Percentiles rank a stretch among this genome's conserved stretches.
Evolutionary conservation across 2,329 filamentous ascomycete genomes (phyloP).

Genomic region (Arachnomyces sp.): DNA sequence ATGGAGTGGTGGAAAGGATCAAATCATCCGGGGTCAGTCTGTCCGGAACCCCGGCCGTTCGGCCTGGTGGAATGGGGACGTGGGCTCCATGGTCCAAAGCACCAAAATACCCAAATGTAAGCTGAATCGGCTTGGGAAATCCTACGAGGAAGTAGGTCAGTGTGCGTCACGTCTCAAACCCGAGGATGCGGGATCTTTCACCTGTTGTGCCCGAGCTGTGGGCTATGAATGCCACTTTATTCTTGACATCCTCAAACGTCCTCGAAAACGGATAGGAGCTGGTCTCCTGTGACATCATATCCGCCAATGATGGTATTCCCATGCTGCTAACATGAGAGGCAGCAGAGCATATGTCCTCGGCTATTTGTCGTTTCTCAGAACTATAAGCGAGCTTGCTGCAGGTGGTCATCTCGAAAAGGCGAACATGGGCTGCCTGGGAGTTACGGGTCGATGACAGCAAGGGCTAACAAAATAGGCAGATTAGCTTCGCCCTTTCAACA

Average conservation of each 20-base stretch:
- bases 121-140: constrained; percentile 23
- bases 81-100: constrained; percentile 7
- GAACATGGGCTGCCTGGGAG: constrained; percentile 14
- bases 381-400: constrained; percentile 11
- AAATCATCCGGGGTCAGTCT: constrained; percentile 9
- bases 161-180: too few relatives aligned
- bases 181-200: too few relatives aligned
- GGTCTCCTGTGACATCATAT: too few relatives aligned
- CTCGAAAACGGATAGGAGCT: constrained; percentile 15
- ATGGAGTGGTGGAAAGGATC: constrained; percentile 15
- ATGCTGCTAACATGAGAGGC: too few relatives aligned
- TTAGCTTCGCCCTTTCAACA: too few relatives aligned
- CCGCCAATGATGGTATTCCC: too few relatives aligned
- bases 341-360: too few relatives aligned
- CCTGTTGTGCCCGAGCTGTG: constrained; percentile 33
- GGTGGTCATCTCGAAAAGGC: constrained; percentile 8
- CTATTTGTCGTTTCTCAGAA: too few relatives aligned
- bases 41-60: constrained; percentile 7
- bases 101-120: constrained; percentile 21
- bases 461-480: constrained; percentile 12
- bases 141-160: constrained; percentile 10
- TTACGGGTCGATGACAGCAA: constrained; percentile 20
- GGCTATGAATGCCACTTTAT: constrained; percentile 20
- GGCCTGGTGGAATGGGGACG: constrained; percentile 13
- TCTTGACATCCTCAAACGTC: constrained; percentile 15